Base-by-base conservation (phyloP, 768 basidiomycete genomes). In the Cubamyces lactineus region DNA sequence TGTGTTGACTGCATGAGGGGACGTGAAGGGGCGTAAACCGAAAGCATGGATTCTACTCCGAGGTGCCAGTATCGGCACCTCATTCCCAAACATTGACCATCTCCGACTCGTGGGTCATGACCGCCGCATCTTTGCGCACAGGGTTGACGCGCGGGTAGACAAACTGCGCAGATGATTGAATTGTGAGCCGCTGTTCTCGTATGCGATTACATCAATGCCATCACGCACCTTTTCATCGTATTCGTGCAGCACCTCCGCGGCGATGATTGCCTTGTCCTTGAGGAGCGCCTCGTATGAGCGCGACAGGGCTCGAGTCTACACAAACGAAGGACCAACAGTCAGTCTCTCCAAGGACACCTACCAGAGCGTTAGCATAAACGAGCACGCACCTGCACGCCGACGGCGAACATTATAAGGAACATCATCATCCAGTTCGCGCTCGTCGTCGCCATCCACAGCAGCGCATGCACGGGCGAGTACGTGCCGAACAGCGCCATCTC, bases 21-120 rank as follows among this genome's bases (percentile, higher is more conserved):
- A 19, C 5, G 11, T 15, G 38, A 40, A 23, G 11, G 1, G 15
- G 19, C 48, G 24, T 26, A 5, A 21, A 24, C 42, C 61, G 46
- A 30, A 21, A 38, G n/a, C 43, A 24, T 24, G 56, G 54, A 39
- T 30, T 17, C 16, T 17, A 38, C 15, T 30, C 1, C 17, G 5
- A 21, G n/a, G 13, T 21, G 52, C 9, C 3, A 13, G 13, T 17
- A 11, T 24, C 26, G 46, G 59, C 48, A 54, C 41, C 63, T 82
- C 39, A 76, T 61, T 85, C 82, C 82, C 81, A 85, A 30, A 83
- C 66, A 65, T 83, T 80, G 9, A 91, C 82, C 64, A 91, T 81
- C 78, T 94, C 92, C 1, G 89, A 84, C 69, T 94, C 81, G 72
- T 92, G 86, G 2, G 92, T 94, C 91, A 92, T 92, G 26, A 92